phyloP scores from a whole-genome alignment of 345 rosid species.

The Melastoma malabathricum region DNA sequence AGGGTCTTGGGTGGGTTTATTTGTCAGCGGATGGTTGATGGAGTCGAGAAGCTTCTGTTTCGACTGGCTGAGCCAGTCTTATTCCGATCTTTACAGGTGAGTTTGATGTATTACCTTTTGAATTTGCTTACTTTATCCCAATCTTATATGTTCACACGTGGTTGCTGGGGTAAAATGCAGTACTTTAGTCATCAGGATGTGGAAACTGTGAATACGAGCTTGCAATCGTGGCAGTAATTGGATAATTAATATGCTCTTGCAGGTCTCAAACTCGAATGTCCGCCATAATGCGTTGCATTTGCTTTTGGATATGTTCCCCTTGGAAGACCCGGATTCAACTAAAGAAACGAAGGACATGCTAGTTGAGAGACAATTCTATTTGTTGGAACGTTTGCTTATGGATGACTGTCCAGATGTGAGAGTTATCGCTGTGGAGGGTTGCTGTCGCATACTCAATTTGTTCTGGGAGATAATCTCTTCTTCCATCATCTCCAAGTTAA shows the following conservation, averaged over 20 bases:
- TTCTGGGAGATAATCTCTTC: slow-evolving; percentile 93
- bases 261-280: slow-evolving; percentile 93
- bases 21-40: slow-evolving; percentile 50
- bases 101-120: background rate
- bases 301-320: slow-evolving; percentile 76
- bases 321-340: slow-evolving; percentile 85
- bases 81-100: slow-evolving; percentile 81
- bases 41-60: slow-evolving; percentile 80
- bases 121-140: background rate
- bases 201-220: no score
- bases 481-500: slow-evolving; percentile 60
- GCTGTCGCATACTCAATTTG: slow-evolving; percentile 68
- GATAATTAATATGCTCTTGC: slow-evolving; percentile 15
- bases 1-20: slow-evolving; percentile 72
- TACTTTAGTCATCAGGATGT: no score
- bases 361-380: slow-evolving; percentile 73
- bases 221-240: no score
- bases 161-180: no score
- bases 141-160: no score
- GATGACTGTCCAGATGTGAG: slow-evolving; percentile 89
- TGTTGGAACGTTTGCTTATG: slow-evolving; percentile 59
- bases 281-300: slow-evolving; percentile 82
- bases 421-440: slow-evolving; percentile 91
- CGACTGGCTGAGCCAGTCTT: slow-evolving; percentile 74
- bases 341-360: slow-evolving; percentile 77